Conservation (phyloP, 164 flowering plant species). For the Kalanchoe fedtschenkoi region DNA sequence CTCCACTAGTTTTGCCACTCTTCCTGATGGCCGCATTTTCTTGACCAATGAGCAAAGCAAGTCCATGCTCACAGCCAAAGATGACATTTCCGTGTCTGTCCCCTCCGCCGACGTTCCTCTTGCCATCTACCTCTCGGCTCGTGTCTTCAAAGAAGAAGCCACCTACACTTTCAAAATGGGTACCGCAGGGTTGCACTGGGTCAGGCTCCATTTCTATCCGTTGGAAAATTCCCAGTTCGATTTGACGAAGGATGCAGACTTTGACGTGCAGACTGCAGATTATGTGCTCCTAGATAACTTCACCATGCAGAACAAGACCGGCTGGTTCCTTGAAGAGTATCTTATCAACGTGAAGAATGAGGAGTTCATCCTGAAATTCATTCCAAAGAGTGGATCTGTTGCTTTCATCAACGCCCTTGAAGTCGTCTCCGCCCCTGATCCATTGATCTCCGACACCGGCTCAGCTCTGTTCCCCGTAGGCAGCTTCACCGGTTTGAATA, state of each 20-base stretch:
- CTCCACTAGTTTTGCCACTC: conserved; percentile 11
- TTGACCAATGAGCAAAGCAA: conserved; percentile 28
- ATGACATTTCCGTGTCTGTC: conserved; percentile 23
- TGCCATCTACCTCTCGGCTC: conserved; percentile 26
- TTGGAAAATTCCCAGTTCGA: conserved; percentile 17
- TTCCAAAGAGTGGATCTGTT: conserved; percentile 25
- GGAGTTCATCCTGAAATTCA: conserved; percentile 16
- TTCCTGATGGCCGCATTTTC: conserved; percentile 43
- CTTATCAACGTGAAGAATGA: conserved; percentile 19
- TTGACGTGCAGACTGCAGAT: conserved; percentile 29
- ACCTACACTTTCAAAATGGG: no score
- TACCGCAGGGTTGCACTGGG: no score
- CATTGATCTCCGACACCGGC: conserved; percentile 19
- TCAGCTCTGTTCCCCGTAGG: conserved; percentile 19
- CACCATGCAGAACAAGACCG: conserved; percentile 12
- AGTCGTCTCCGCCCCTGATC: conserved; percentile 27
- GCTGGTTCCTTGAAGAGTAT: conserved; percentile 28
- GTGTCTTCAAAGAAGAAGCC: conserved; percentile 33
- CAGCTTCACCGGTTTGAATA: conserved; percentile 19
- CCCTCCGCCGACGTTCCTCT: conserved; percentile 17
- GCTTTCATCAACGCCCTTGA: conserved; percentile 48
- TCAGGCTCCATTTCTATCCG: conserved; percentile 32
- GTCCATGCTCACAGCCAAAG: conserved; percentile 19
- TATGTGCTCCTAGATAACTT: conserved; percentile 24
- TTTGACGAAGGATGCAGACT: conserved; percentile 27